Evolutionary conservation across 2,329 filamentous ascomycete species (phyloP).

Genomic region (Ascochyta pisi): DNA sequence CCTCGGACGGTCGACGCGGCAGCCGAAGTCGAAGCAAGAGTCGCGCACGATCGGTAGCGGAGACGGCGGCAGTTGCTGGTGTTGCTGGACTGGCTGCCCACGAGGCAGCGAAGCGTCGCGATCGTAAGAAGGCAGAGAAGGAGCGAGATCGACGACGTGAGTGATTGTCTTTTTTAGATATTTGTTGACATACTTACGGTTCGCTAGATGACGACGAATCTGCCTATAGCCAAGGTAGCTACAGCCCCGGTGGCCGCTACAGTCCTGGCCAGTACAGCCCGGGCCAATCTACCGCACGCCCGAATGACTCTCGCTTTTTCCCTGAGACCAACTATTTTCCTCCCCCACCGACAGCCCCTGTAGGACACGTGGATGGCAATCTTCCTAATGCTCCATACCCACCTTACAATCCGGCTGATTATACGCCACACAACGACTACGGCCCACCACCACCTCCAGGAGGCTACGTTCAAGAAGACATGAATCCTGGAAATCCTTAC

Average conservation of each 20-base stretch:
- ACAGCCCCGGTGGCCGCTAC: conserved; percentile 31
- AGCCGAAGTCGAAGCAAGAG: conserved; percentile 55
- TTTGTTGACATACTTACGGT: conserved; percentile 27
- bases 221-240: conserved; percentile 44
- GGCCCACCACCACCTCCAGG: conserved; percentile 38
- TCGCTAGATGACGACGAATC: conserved; percentile 44
- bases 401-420: conserved; percentile 54
- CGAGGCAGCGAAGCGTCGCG: conserved; percentile 63
- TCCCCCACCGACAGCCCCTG: conserved; percentile 51
- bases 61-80: conserved; percentile 64
- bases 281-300: conserved; percentile 43
- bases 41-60: conserved; percentile 59
- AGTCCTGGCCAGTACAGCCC: conserved; percentile 32
- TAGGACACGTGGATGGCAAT: conserved; percentile 37
- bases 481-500: conserved; percentile 38
- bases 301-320: conserved; percentile 49
- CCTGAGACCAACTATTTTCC: conserved; percentile 58
- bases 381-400: conserved; percentile 36
- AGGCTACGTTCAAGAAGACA: conserved; percentile 38
- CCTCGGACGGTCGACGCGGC: conserved; percentile 49
- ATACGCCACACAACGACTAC: conserved; percentile 39
- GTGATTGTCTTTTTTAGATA: conserved; percentile 32
- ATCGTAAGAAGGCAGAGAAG: conserved; percentile 62
- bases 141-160: conserved; percentile 59
- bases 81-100: conserved; percentile 64